A percentile compares a stretch with the other conserved stretches of the same genome.
Conservation (phyloP, 495 filamentous ascomycete genomes). For the Penicillium argentinense region DNA sequence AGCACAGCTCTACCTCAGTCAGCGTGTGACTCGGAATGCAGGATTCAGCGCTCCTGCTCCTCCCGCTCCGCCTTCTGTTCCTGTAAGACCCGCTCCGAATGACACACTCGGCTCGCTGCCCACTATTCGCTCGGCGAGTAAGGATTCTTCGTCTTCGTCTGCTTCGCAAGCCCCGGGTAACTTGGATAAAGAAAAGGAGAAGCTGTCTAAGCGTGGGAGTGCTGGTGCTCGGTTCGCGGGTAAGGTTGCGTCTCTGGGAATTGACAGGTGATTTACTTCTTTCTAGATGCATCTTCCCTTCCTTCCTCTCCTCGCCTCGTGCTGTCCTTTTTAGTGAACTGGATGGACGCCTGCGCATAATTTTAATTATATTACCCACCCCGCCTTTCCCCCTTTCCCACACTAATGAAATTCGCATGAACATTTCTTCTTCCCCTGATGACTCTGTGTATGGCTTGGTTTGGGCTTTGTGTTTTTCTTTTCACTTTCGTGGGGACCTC, state of each 20-base stretch:
- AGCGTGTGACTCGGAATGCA: constrained; percentile 60
- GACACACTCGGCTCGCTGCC: constrained; percentile 50
- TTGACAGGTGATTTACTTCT: constrained; percentile 42
- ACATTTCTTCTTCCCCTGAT: constrained; percentile 16
- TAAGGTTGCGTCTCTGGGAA: constrained; percentile 47
- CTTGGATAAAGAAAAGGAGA: constrained; percentile 47
- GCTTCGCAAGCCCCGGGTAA: constrained; percentile 29
- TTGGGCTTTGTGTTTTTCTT: constrained; percentile 14
- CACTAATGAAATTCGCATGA: constrained; percentile 27
- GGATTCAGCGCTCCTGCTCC: constrained; percentile 24
- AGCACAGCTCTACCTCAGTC: constrained; percentile 80
- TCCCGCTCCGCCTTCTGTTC: constrained; percentile 7
- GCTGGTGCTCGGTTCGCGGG: constrained; percentile 51
- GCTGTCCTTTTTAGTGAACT: constrained; percentile 2
- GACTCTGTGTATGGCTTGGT: constrained; percentile 12
- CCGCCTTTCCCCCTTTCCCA: too few relatives aligned
- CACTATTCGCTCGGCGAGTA: constrained; percentile 37
- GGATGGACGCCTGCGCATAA: constrained; percentile 7
- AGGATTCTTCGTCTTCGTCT: constrained; percentile 23
- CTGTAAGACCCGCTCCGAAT: constrained; percentile 24
- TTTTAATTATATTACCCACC: constrained; percentile 30
- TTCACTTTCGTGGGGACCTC: too few relatives aligned
- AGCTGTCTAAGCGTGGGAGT: constrained; percentile 51
- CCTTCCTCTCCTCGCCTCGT: too few relatives aligned
- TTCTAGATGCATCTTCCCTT: too few relatives aligned